Evolutionary conservation across 306 rosid species (phyloP), one percentile per base, ranked within the genome.

Genomic region (Glycine tomentella): DNA sequence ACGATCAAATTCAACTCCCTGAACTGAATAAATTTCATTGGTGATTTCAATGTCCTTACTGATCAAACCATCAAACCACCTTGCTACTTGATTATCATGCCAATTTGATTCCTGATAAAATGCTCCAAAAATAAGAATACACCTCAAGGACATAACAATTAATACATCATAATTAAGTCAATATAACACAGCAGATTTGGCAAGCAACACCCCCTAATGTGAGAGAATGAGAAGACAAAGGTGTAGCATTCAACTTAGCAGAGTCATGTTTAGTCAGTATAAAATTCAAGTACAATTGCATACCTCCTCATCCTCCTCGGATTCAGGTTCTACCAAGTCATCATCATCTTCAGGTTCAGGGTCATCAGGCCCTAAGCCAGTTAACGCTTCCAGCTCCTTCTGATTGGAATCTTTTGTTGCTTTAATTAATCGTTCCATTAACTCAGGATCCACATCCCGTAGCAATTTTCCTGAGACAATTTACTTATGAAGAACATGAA

Each of bases 11-110:
- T 92, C 98, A 83, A 92, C 97, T 78, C 62, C 87, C 9, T 81
- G 92, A 56, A 93, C 16, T 56, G 99, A 96, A 86, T 92, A 96
- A 75, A 96, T 89, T 89, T 92, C 97, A 40, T 88, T 92, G 79
- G 89, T 92, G 84, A 93, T 88, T 81, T 86, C 63, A 66, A 72
- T 72, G 82, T 96, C 94, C 88, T 91, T 92, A 48, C 13, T 79
- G 77, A 92, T 57, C 72, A 93, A 86, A 77, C 99, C 99, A 55
- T 96, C 91, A 86, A 84, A 81, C 99, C 98, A 96, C 80, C 90
- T 85, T 33, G 84, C 82, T 64, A 90, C 93, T 58, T 76, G 78
- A 79, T 62, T 80, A 66, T 72, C 78, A 72, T 79, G 78, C 70
- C 66, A 20, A 61, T 61, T 81, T 81, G 87, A 80, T 33, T 87